Evolutionary conservation across 306 rosid genomes (phyloP).

Genomic region (Lathyrus tuberosus): DNA sequence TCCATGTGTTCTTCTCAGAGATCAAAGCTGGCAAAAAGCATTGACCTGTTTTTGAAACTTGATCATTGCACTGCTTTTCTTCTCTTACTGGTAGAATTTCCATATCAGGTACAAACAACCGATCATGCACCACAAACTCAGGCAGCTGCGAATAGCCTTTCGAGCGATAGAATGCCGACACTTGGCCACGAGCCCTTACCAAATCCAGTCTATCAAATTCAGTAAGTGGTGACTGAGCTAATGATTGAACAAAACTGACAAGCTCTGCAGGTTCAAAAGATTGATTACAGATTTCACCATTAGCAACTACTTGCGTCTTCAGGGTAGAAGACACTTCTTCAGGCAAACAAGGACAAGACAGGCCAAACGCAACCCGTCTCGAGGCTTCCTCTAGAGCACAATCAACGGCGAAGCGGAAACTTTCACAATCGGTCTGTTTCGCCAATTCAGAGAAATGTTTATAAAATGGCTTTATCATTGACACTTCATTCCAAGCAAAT

Average conservation of each 20-base stretch:
- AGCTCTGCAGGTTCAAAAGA: slow-evolving; percentile 70
- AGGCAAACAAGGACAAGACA: slow-evolving; percentile 73
- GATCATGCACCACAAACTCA: slow-evolving; percentile 49
- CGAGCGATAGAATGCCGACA: slow-evolving; percentile 57
- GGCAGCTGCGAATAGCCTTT: slow-evolving; percentile 70
- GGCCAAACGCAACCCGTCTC: slow-evolving; percentile 69
- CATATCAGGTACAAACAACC: slow-evolving; percentile 50
- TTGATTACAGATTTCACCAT: slow-evolving; percentile 39
- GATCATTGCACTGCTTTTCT: slow-evolving; percentile 41
- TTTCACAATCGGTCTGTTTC: slow-evolving; percentile 58
- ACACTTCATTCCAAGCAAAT: slow-evolving; percentile 84
- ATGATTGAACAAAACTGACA: slow-evolving; percentile 52
- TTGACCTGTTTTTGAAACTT: slow-evolving; percentile 1
- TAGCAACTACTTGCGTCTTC: slow-evolving; percentile 54
- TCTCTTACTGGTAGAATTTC: slow-evolving; percentile 37
- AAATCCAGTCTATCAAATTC: slow-evolving; percentile 56
- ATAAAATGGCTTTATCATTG: slow-evolving; percentile 65
- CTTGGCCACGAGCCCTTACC: slow-evolving; percentile 51
- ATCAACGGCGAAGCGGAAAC: slow-evolving; percentile 61
- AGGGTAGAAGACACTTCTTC: slow-evolving; percentile 51
- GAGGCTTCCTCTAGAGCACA: slow-evolving; percentile 84
- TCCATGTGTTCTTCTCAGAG: slow-evolving; percentile 40
- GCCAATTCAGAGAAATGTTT: slow-evolving; percentile 66
- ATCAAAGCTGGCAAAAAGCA: slow-evolving; percentile 44
- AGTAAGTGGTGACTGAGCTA: slow-evolving; percentile 54